A percentile compares a stretch with the other conserved stretches of the same genome.
Evolutionary conservation across 371 early-diverging fungal species (phyloP).

Genomic region (Fennellomyces sp.): DNA sequence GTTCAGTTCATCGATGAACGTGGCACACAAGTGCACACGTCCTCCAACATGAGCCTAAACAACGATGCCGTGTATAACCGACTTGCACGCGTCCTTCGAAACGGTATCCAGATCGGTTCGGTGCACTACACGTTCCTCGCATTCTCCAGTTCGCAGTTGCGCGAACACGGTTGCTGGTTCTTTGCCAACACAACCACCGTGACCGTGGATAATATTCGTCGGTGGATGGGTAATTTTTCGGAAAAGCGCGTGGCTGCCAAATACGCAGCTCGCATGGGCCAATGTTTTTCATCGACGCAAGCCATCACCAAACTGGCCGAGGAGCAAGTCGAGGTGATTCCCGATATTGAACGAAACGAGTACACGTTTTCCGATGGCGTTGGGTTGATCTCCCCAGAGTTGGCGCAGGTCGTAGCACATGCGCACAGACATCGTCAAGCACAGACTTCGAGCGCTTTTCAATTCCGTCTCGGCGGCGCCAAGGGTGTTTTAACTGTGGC

Average conservation of each 20-base stretch:
- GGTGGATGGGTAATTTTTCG: slow-evolving; percentile 72
- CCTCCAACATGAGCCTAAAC: slow-evolving; percentile 9
- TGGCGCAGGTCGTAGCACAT: slow-evolving; percentile 49
- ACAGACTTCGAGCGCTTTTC: slow-evolving; percentile 69
- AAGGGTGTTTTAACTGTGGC: slow-evolving; percentile 65
- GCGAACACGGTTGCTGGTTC: slow-evolving; percentile 77
- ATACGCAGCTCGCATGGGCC: slow-evolving; percentile 68
- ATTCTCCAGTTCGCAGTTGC: slow-evolving; percentile 64
- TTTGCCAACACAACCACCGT: slow-evolving; percentile 37
- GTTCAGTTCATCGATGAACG: slow-evolving; percentile 78
- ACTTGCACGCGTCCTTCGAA: slow-evolving; percentile 40
- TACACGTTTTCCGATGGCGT: slow-evolving; percentile 74
- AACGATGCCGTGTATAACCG: slow-evolving; percentile 41
- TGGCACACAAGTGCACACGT: slow-evolving; percentile 24
- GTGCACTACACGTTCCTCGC: slow-evolving; percentile 72
- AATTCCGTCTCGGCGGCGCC: slow-evolving; percentile 75
- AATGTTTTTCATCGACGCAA: slow-evolving; percentile 61
- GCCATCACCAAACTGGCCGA: slow-evolving; percentile 31
- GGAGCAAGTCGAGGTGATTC: slow-evolving; percentile 39
- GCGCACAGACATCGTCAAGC: slow-evolving; percentile 42
- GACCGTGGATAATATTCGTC: slow-evolving; percentile 51
- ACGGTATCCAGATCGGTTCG: slow-evolving; percentile 61
- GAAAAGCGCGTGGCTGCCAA: slow-evolving; percentile 61
- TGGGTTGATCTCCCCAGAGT: slow-evolving; percentile 58
- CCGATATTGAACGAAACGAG: slow-evolving; percentile 54